A percentile compares a stretch with the other conserved stretches of the same genome.
Conservation (phyloP, 148 eudicot genomes). For the Drosera capensis region DNA sequence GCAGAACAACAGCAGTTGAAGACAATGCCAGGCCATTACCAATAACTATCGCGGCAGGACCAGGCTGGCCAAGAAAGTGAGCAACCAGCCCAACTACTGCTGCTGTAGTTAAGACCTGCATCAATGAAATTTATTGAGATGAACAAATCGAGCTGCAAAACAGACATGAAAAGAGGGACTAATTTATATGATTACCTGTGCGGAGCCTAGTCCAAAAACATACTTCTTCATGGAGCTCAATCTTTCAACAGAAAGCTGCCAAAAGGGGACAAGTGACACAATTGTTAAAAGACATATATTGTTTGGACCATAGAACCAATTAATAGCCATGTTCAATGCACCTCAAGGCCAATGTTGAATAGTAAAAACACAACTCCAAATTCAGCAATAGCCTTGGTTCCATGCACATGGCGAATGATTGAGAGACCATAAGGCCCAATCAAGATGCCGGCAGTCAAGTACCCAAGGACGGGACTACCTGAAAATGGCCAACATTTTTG, state of each 20-base stretch:
- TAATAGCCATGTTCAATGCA: slow-evolving; percentile 12
- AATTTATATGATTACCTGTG: slow-evolving; percentile 51
- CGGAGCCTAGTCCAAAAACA: slow-evolving; percentile 95
- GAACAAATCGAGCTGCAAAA: slow-evolving; percentile 6
- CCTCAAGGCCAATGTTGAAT: slow-evolving; percentile 98
- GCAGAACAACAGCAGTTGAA: slow-evolving; percentile 97
- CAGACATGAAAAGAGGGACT: slow-evolving; percentile 1
- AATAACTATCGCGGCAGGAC: slow-evolving; percentile 94
- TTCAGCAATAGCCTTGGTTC: slow-evolving; percentile 95
- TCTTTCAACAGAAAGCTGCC: slow-evolving; percentile 97
- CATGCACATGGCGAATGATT: slow-evolving; percentile 92
- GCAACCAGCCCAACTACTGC: slow-evolving; percentile 62
- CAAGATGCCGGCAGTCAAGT: slow-evolving; percentile 93
- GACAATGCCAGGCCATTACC: slow-evolving; percentile 98
- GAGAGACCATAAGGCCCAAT: slow-evolving; percentile 99
- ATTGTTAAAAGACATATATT: slow-evolving; percentile 3
- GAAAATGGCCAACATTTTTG: too few species aligned
- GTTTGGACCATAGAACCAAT: slow-evolving; percentile 1
- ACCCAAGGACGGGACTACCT: slow-evolving; percentile 99
- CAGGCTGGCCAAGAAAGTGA: slow-evolving; percentile 54
- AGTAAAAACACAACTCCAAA: slow-evolving; percentile 97
- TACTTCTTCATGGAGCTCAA: slow-evolving; percentile 99
- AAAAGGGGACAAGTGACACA: slow-evolving; percentile 7
- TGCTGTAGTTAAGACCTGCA: slow-evolving; percentile 83
- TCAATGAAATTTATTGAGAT: slow-evolving; percentile 1